Conservation (phyloP, 2,329 filamentous ascomycete genomes). For the Penicillium polonicum region DNA sequence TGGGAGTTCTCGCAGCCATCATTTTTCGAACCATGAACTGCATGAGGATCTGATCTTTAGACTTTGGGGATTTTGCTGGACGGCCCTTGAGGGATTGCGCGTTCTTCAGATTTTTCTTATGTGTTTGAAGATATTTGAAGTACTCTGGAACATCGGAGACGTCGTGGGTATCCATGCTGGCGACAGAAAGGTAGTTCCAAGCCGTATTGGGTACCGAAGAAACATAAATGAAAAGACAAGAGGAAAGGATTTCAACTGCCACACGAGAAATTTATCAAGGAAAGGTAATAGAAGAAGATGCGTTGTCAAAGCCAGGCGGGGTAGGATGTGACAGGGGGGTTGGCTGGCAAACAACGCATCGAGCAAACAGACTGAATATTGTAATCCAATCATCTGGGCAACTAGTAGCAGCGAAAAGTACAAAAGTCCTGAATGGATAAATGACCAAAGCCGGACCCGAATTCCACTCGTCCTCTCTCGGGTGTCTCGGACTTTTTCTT, state of each 20-base stretch:
- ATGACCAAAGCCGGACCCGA: no score
- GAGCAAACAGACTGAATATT: no score
- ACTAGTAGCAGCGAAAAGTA: no score
- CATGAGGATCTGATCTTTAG: slow-evolving; percentile 18
- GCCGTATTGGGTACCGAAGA: background rate
- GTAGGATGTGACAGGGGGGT: background rate
- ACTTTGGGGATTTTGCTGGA: slow-evolving; percentile 7
- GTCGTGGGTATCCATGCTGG: slow-evolving; percentile 19
- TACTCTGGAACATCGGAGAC: slow-evolving; percentile 13
- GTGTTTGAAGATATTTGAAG: slow-evolving; percentile 5
- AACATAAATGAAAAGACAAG: background rate
- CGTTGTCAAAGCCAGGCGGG: background rate
- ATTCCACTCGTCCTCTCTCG: no score
- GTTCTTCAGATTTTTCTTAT: slow-evolving; percentile 15
- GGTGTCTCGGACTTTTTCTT: no score
- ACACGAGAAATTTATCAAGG: background rate
- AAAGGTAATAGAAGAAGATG: background rate
- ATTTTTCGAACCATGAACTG: slow-evolving; percentile 12
- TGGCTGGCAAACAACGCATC: background rate
- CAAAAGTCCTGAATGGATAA: no score
- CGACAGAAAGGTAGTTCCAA: background rate
- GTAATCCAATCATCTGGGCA: no score
- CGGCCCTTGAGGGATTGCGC: slow-evolving; percentile 16
- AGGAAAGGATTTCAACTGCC: background rate
- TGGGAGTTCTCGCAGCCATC: background rate